A percentile compares a stretch with the other conserved stretches of the same genome.
These are phyloP conservation scores for Prunus kanzakura DNA, from an alignment of 306 rosid species.

Conservation along the genomic window DNA sequence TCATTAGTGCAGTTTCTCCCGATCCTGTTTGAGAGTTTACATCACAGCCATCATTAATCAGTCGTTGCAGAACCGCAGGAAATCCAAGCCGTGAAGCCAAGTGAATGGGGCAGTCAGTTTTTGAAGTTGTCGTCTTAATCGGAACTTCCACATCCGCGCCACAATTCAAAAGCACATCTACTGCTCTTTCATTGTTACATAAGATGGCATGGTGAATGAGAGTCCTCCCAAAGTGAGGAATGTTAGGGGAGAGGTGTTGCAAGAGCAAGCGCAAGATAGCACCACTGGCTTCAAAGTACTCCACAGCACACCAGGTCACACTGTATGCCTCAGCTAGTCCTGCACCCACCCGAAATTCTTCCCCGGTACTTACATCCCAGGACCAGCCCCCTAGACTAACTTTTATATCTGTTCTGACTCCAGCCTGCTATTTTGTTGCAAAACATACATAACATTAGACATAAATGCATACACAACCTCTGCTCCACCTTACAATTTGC, in stretches of 20 bases:
- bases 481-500: not conserved
- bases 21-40: conserved; percentile 42
- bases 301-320: conserved; percentile 71
- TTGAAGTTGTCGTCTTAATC: conserved; percentile 30
- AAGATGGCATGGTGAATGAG: conserved; percentile 64
- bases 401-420: conserved; percentile 46
- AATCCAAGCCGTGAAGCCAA: conserved; percentile 44
- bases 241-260: conserved; percentile 36
- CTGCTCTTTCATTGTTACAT: conserved; percentile 46
- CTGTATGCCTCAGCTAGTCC: conserved; percentile 67
- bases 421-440: conserved; percentile 36
- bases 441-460: not conserved
- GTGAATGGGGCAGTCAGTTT: conserved; percentile 43
- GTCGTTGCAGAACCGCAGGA: conserved; percentile 28
- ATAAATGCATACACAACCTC: too few relatives aligned
- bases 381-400: conserved; percentile 67
- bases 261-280: conserved; percentile 50
- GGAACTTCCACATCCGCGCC: conserved; percentile 36
- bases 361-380: conserved; percentile 60
- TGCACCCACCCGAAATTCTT: conserved; percentile 67
- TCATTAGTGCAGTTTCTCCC: conserved; percentile 55
- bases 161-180: conserved; percentile 25
- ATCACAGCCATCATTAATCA: conserved; percentile 36
- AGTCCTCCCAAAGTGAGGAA: conserved; percentile 51
- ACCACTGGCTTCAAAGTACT: conserved; percentile 62